Conservation (phyloP, 108 stramenopile genomes). For the Fistulifera solaris region DNA sequence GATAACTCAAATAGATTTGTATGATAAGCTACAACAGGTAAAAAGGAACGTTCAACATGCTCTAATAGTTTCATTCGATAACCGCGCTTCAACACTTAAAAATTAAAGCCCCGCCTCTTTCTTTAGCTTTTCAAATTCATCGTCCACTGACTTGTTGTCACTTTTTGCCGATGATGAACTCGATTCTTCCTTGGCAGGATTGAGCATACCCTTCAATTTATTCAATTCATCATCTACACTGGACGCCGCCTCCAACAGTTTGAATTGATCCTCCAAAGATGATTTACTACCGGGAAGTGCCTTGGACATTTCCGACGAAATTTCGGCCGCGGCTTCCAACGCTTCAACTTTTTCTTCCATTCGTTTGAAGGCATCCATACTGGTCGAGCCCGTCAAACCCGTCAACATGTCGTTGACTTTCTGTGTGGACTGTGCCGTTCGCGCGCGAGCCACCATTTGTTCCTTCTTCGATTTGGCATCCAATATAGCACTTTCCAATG, state of each 20-base stretch:
- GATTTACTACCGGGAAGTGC: constrained; percentile 57
- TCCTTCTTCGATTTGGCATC: constrained; percentile 94
- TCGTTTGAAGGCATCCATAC: constrained; percentile 90
- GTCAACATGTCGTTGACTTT: constrained; percentile 96
- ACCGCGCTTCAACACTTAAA: too few species aligned
- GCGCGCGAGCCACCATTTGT: constrained; percentile 89
- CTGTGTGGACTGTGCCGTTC: constrained; percentile 89
- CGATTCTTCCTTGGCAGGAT: constrained; percentile 6
- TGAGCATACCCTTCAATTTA: constrained; percentile 77
- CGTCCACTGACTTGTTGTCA: constrained; percentile 40
- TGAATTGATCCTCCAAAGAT: constrained; percentile 82
- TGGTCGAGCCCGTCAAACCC: constrained; percentile 76
- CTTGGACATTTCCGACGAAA: constrained; percentile 85
- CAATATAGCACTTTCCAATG: constrained; percentile 84
- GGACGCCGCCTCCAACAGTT: constrained; percentile 63
- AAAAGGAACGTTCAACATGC: background rate
- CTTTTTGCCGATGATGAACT: constrained; percentile 8
- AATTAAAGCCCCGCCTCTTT: constrained; percentile 27
- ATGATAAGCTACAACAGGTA: background rate
- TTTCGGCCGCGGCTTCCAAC: constrained; percentile 88
- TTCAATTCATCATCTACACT: constrained; percentile 84
- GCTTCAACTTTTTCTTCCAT: constrained; percentile 97
- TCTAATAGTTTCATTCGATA: too few species aligned
- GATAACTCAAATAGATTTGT: too few species aligned
- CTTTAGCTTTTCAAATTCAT: constrained; percentile 89